Percentiles rank a stretch among this genome's conserved stretches.
Conservation (phyloP, 805 yeast species). For the Saccharomyces mikatae region DNA sequence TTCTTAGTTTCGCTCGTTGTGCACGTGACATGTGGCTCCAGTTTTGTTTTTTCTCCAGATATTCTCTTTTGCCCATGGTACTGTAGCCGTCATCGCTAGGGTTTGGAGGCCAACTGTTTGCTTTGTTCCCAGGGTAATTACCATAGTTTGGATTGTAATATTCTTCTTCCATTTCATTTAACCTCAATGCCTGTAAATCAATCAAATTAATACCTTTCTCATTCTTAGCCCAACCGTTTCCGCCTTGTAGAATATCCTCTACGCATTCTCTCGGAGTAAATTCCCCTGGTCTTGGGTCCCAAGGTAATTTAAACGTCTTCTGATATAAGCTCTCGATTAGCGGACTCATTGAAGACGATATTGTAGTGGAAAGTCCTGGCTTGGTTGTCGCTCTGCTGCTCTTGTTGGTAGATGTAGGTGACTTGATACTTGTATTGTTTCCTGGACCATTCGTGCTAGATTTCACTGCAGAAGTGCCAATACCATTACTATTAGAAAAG, state of each 20-base stretch:
- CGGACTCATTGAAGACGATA: constrained; percentile 37
- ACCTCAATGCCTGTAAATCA: constrained; percentile 26
- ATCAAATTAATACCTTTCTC: constrained; percentile 30
- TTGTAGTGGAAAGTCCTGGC: constrained; percentile 18
- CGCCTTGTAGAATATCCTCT: constrained; percentile 65
- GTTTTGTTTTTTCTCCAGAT: constrained; percentile 19
- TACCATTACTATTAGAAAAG: background rate
- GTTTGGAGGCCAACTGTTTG: constrained; percentile 1
- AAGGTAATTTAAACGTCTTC: constrained; percentile 48
- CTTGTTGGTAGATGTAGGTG: background rate
- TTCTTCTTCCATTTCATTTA: constrained; percentile 22
- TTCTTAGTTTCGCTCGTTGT: constrained; percentile 7
- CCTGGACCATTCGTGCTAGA: constrained; percentile 2
- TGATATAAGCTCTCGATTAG: constrained; percentile 43
- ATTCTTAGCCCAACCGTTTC: constrained; percentile 54
- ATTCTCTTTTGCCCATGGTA: constrained; percentile 23
- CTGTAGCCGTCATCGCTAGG: constrained; percentile 10
- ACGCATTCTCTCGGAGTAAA: constrained; percentile 63
- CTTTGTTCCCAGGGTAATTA: background rate
- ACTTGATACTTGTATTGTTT: constrained; percentile 1
- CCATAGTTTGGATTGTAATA: constrained; percentile 6
- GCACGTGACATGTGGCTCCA: constrained; percentile 10
- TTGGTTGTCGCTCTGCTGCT: constrained; percentile 5
- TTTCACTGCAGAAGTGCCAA: background rate
- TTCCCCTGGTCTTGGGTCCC: constrained; percentile 54